These are phyloP conservation scores for Sclerotinia borealis DNA, from an alignment of 2,329 filamentous ascomycete species.

Conservation along the genomic window DNA sequence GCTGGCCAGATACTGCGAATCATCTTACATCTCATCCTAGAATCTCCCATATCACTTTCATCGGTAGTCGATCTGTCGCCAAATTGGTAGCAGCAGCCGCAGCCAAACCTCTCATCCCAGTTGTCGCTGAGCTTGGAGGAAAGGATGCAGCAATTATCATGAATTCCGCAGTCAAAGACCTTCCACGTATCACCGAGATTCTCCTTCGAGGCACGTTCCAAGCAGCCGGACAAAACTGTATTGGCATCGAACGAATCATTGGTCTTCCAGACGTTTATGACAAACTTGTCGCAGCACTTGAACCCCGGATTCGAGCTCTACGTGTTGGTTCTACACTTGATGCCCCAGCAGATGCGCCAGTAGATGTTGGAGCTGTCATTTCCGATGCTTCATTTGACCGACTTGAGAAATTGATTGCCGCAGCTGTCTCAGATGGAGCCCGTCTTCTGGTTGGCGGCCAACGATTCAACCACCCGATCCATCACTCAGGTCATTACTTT, in stretches of 20 bases:
- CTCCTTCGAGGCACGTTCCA: slow-evolving; percentile 92
- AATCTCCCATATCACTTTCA: slow-evolving; percentile 90
- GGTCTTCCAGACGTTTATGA: slow-evolving; percentile 72
- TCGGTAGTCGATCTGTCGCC: slow-evolving; percentile 81
- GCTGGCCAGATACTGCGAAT: slow-evolving; percentile 78
- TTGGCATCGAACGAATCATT: slow-evolving; percentile 91
- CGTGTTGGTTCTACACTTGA: slow-evolving; percentile 67
- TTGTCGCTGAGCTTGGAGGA: slow-evolving; percentile 87
- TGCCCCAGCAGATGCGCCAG: slow-evolving; percentile 39
- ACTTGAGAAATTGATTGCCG: slow-evolving; percentile 69
- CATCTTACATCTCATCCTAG: slow-evolving; percentile 78
- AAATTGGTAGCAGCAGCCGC: slow-evolving; percentile 83
- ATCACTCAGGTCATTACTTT: slow-evolving; percentile 86
- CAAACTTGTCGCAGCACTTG: slow-evolving; percentile 61
- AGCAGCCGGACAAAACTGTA: slow-evolving; percentile 93
- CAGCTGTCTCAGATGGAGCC: slow-evolving; percentile 74
- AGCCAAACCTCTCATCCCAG: slow-evolving; percentile 76
- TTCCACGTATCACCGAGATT: slow-evolving; percentile 70
- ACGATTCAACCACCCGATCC: slow-evolving; percentile 62
- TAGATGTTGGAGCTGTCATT: slow-evolving; percentile 87
- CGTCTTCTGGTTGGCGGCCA: slow-evolving; percentile 74
- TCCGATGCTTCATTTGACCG: slow-evolving; percentile 69
- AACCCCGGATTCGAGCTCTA: slow-evolving; percentile 66
- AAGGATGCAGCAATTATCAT: slow-evolving; percentile 91
- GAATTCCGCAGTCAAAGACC: slow-evolving; percentile 59